These are phyloP conservation scores for Trypanosoma lewisi DNA, from an alignment of 208 protist species.

Conservation along the genomic window DNA sequence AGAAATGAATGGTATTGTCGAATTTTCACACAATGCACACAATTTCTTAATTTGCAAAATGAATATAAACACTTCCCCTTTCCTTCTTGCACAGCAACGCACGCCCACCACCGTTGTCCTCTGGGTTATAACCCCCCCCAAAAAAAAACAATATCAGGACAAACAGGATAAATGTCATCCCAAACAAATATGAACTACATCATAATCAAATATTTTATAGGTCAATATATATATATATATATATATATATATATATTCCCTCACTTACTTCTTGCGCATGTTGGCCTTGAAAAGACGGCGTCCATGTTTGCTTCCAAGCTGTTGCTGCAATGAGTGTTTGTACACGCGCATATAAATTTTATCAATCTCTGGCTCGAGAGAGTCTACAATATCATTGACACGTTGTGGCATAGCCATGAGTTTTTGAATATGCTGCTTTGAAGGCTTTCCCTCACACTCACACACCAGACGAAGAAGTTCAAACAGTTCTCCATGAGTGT, in stretches of 20 bases:
- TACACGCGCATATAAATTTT: slow-evolving; percentile 65
- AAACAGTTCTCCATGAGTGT: slow-evolving; percentile 80
- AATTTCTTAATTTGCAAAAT: too few relatives aligned
- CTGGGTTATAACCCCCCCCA: too few relatives aligned
- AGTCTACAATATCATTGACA: slow-evolving; percentile 66
- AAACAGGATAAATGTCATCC: too few relatives aligned
- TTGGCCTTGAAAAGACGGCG: slow-evolving; percentile 26
- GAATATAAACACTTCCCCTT: neutral
- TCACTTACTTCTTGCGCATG: slow-evolving; percentile 19
- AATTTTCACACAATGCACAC: too few relatives aligned
- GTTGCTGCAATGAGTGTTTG: slow-evolving; percentile 58
- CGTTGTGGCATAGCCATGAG: slow-evolving; percentile 77
- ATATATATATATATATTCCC: neutral
- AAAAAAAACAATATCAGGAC: too few relatives aligned
- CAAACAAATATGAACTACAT: too few relatives aligned
- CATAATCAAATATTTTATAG: neutral
- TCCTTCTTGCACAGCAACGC: too few relatives aligned
- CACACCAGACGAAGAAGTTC: slow-evolving; percentile 78
- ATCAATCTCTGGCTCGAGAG: slow-evolving; percentile 78
- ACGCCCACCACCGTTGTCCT: too few relatives aligned
- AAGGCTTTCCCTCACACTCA: slow-evolving; percentile 57
- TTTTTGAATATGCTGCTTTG: slow-evolving; percentile 53
- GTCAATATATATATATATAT: neutral
- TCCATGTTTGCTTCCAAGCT: slow-evolving; percentile 21
- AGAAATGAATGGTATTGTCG: too few relatives aligned